Conservation (phyloP, 2,329 filamentous ascomycete genomes). For the Aspergillus sclerotialis region DNA sequence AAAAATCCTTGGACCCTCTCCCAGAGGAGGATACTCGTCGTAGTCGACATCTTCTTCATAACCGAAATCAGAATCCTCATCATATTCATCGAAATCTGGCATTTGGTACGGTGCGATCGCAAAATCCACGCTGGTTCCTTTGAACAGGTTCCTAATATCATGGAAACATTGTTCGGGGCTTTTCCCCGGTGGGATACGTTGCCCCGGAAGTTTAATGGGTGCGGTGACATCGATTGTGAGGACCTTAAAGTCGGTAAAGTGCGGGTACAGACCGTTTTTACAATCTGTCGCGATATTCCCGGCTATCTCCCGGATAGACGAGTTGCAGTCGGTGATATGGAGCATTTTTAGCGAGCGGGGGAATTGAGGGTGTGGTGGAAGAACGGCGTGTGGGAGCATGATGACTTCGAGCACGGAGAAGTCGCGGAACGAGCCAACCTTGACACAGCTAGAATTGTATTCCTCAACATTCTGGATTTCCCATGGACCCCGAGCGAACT, state of each 20-base stretch:
- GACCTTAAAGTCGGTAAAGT: slow-evolving; percentile 9
- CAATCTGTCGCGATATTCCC: slow-evolving; percentile 13
- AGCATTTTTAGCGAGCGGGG: slow-evolving; percentile 10
- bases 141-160: slow-evolving; percentile 11
- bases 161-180: slow-evolving; percentile 11
- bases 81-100: slow-evolving; percentile 4
- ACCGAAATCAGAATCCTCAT: too few species aligned
- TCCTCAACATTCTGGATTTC: slow-evolving; percentile 3
- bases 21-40: too few species aligned
- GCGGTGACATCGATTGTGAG: slow-evolving; percentile 12
- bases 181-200: slow-evolving; percentile 9
- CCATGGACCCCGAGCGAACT: slow-evolving; percentile 4
- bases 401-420: slow-evolving; percentile 13
- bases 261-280: slow-evolving; percentile 13
- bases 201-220: slow-evolving; percentile 10
- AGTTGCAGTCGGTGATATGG: slow-evolving; percentile 15
- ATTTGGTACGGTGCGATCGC: slow-evolving; percentile 6
- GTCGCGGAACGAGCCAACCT: slow-evolving; percentile 13
- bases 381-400: slow-evolving; percentile 11
- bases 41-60: too few species aligned
- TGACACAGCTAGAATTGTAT: slow-evolving; percentile 3
- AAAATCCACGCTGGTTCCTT: slow-evolving; percentile 12
- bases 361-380: slow-evolving; percentile 15
- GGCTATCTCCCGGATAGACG: slow-evolving; percentile 11
- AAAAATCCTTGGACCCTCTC: too few species aligned